Evolutionary conservation across 2,329 filamentous ascomycete species (phyloP).

Genomic region (Aspergillus calidoustus): DNA sequence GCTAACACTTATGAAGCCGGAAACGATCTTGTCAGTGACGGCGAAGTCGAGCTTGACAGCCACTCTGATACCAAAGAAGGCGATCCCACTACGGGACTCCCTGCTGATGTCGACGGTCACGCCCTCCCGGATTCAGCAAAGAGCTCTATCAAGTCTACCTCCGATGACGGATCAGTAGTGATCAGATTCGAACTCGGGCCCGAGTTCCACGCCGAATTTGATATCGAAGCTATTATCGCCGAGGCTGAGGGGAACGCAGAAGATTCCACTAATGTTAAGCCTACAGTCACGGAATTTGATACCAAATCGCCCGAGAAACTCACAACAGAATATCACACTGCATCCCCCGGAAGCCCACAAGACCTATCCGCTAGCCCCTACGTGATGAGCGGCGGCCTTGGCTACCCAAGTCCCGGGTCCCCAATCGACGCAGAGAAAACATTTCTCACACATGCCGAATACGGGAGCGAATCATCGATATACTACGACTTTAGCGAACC

Average conservation of each 20-base stretch:
- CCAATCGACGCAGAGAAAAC: background rate
- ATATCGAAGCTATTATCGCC: background rate
- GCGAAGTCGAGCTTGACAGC: background rate
- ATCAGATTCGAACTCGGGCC: background rate
- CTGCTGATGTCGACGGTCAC: background rate
- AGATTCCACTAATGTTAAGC: background rate
- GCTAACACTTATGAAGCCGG: background rate
- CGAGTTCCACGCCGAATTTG: background rate
- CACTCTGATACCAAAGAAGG: background rate
- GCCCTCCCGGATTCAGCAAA: background rate
- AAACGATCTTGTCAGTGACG: background rate
- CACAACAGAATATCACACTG: background rate
- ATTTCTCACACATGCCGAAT: background rate
- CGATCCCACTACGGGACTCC: background rate
- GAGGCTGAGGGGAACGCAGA: background rate
- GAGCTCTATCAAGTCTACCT: background rate
- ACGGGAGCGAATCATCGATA: slow-evolving; percentile 4
- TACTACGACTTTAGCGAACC: slow-evolving; percentile 19
- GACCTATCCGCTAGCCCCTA: background rate
- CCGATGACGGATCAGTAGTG: background rate
- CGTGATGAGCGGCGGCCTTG: background rate
- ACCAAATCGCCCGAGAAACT: background rate
- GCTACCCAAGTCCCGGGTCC: background rate
- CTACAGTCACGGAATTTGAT: background rate
- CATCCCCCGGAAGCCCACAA: background rate